Conservation (phyloP, 192 early-diverging fungal species). For the Coemansia sp. region DNA sequence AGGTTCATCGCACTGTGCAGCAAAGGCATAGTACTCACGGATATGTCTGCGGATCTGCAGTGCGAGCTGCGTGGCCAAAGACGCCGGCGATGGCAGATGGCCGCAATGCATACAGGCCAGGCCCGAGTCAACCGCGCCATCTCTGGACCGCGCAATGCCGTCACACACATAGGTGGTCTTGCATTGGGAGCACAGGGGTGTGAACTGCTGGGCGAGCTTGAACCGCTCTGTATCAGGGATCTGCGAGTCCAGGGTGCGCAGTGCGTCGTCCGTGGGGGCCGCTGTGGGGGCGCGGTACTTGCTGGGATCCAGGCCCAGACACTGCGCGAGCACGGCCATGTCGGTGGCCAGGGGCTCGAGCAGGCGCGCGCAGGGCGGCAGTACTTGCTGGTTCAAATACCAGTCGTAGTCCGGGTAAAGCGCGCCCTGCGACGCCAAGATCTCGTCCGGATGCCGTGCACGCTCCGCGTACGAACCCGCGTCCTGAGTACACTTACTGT, state of each 20-base stretch:
- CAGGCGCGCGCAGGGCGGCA: constrained; percentile 83
- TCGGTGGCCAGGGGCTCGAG: constrained; percentile 87
- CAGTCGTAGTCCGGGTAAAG: constrained; percentile 79
- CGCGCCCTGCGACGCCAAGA: constrained; percentile 50
- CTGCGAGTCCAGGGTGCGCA: constrained; percentile 77
- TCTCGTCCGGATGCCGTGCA: constrained; percentile 86
- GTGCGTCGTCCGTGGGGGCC: constrained; percentile 43
- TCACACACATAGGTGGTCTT: constrained; percentile 38
- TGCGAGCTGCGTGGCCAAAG: constrained; percentile 66
- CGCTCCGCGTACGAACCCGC: constrained; percentile 63
- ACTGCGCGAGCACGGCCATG: constrained; percentile 72
- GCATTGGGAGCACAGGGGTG: constrained; percentile 66
- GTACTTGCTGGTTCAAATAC: constrained; percentile 91
- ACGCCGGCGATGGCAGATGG: constrained; percentile 40
- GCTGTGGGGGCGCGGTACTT: constrained; percentile 56
- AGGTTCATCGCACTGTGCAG: constrained; percentile 78
- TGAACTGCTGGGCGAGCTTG: constrained; percentile 57
- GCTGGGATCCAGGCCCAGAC: constrained; percentile 76
- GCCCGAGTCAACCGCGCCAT: constrained; percentile 25
- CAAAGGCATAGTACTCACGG: constrained; percentile 72
- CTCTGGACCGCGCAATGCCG: constrained; percentile 23
- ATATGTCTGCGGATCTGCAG: constrained; percentile 68
- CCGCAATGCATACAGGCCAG: constrained; percentile 64
- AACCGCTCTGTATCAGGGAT: constrained; percentile 73
- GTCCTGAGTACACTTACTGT: constrained; percentile 29